Base-by-base conservation (phyloP, 345 rosid genomes). In the Viola odorata region DNA sequence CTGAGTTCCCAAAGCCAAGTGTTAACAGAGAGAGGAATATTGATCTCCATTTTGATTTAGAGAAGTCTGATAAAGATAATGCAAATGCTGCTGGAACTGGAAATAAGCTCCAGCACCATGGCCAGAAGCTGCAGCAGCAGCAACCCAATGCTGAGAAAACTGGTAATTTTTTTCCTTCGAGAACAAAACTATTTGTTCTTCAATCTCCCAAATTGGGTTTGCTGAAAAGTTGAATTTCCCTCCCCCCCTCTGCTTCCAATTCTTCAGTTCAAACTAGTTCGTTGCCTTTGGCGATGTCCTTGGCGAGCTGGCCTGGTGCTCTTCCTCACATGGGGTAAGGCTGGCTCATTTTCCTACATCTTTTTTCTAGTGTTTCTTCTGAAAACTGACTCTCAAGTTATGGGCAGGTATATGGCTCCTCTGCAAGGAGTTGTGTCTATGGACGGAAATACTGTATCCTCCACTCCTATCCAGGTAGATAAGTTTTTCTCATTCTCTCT, bases 281-380 rank as follows among this genome's bases (percentile, higher is more conserved):
- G 62, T 63, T 85, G 23, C 78, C 95, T 70, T 72, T 86, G 70
- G 91, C 91, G 13, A 83, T 85, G 80, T 75, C 97, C 15, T 72
- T 89, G 77, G 81, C 96, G 68, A 78, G 80, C 68, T 95, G 99
- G 99, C 90, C 89, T 57, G 96, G 95, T 37, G 97, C 84, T 45
- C 85, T 90, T 81, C 95, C 99, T 67, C 87, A 90, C 39, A 84
- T 95, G 91, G 97, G 99, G 99, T 95, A 88, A 48, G 66, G 57
- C 55, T 17, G 6, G 41, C 3, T 38, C 49, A 8, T 23, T 55
- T 40, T 65, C 17, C 55, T 69, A 41, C 39, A 53, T 14, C 32
- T 14, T 50, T 36, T 23, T 0, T 49, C n/a, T 9, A 5, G 12
- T 3, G 8, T 12, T 13, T 50, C 50, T 11, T 10, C 38, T 23